Conservation (phyloP, 129 eudicot genomes). For the Artemisia argyi region DNA sequence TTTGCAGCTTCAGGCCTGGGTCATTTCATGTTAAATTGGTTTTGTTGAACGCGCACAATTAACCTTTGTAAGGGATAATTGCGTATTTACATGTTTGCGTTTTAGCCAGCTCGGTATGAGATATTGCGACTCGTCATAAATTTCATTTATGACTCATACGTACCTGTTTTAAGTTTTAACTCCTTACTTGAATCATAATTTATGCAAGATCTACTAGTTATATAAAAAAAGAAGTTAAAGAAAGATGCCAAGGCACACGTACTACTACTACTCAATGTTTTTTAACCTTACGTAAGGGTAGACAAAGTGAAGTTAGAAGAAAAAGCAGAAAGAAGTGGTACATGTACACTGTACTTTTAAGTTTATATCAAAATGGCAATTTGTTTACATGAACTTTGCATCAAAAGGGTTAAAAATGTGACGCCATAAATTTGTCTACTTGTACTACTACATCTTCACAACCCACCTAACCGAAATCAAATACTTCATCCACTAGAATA, state of each 20-base stretch:
- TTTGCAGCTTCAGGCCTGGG: no score
- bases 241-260: conserved; percentile 23
- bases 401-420: conserved; percentile 27
- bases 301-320: conserved; percentile 39
- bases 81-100: no score
- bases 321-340: conserved; percentile 35
- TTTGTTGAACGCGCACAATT: no score
- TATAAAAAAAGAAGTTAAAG: not conserved
- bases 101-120: no score
- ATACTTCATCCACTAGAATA: conserved; percentile 2
- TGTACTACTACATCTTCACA: not conserved
- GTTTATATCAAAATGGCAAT: conserved; percentile 37
- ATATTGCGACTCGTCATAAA: no score
- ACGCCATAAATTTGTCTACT: conserved; percentile 16
- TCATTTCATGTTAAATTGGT: no score
- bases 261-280: conserved; percentile 19
- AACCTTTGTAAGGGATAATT: no score
- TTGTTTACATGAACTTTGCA: conserved; percentile 17
- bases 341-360: conserved; percentile 27
- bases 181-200: not conserved
- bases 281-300: conserved; percentile 33
- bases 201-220: not conserved
- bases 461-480: not conserved
- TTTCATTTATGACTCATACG: no score
- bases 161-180: not conserved